These are phyloP conservation scores for Kodamaea jinghongensis DNA, from an alignment of 805 yeast genomes.

Conservation along the genomic window DNA sequence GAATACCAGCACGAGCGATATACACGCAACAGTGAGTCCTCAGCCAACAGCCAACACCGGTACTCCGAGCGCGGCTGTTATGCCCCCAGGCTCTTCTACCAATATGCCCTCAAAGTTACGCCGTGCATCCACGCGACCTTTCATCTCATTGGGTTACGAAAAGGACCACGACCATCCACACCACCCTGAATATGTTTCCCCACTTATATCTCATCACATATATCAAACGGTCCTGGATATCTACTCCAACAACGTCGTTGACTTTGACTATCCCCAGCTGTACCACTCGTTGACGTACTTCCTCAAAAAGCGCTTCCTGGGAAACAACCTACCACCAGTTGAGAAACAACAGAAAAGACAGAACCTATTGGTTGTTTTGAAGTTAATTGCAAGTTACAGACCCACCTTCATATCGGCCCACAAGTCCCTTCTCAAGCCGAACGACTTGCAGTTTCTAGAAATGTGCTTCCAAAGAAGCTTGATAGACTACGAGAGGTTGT, in stretches of 20 bases:
- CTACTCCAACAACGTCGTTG: slow-evolving; percentile 44
- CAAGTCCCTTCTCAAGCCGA: slow-evolving; percentile 61
- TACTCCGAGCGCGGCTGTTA: background rate
- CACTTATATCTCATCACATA: slow-evolving; percentile 54
- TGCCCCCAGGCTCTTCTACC: background rate
- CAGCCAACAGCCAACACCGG: slow-evolving; percentile 12
- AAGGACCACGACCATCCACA: slow-evolving; percentile 12
- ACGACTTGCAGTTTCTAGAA: slow-evolving; percentile 56
- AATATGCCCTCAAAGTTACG: slow-evolving; percentile 6
- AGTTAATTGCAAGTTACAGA: slow-evolving; percentile 62
- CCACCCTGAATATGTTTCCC: slow-evolving; percentile 48
- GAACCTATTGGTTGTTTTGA: slow-evolving; percentile 43
- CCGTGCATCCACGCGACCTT: slow-evolving; percentile 26
- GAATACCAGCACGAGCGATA: slow-evolving; percentile 22
- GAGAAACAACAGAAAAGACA: slow-evolving; percentile 30
- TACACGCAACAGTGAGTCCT: slow-evolving; percentile 6
- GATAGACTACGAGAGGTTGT: slow-evolving; percentile 44
- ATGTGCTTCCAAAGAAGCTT: slow-evolving; percentile 45
- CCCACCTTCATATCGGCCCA: slow-evolving; percentile 79
- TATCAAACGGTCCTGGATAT: slow-evolving; percentile 52
- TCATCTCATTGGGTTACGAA: slow-evolving; percentile 36
- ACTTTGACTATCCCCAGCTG: slow-evolving; percentile 61
- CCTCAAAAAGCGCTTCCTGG: slow-evolving; percentile 54
- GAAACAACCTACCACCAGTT: slow-evolving; percentile 37
- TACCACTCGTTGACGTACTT: slow-evolving; percentile 60